These are phyloP conservation scores for Fusarium scirpi DNA, from an alignment of 2,329 filamentous ascomycete species.

Conservation along the genomic window DNA sequence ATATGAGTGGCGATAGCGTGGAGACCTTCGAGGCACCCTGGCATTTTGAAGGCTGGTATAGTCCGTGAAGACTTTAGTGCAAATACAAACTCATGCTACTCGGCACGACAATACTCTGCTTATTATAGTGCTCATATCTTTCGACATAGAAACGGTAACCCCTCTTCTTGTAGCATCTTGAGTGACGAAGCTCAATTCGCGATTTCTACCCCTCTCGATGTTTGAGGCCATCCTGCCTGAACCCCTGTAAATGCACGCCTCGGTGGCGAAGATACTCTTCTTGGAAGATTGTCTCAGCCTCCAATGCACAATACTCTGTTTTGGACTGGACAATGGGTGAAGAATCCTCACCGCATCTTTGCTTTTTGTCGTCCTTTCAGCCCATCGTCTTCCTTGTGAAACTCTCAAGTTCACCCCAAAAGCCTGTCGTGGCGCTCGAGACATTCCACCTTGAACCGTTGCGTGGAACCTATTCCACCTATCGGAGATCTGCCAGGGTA, in stretches of 20 bases:
- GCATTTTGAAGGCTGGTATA: not conserved
- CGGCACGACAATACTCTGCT: too few species aligned
- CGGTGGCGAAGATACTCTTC: not conserved
- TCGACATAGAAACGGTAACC: too few species aligned
- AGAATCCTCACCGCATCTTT: not conserved
- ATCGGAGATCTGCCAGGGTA: too few species aligned
- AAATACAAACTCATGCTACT: too few species aligned
- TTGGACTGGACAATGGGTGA: not conserved
- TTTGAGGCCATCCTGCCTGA: not conserved
- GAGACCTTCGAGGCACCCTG: not conserved
- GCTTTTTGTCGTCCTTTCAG: fast-evolving
- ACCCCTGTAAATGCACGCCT: not conserved
- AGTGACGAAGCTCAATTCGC: not conserved
- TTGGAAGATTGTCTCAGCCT: not conserved
- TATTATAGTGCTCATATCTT: too few species aligned
- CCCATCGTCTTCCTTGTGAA: too few species aligned
- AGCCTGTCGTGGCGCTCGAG: not conserved
- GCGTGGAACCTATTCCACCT: not conserved
- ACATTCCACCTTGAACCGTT: too few species aligned
- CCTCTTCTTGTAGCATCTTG: too few species aligned
- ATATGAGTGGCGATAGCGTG: not conserved
- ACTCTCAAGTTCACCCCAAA: too few species aligned
- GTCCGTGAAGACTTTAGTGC: too few species aligned
- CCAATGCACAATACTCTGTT: not conserved
- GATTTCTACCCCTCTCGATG: not conserved